Evolutionary conservation across 352 stramenopile genomes (phyloP).

Genomic region (Thalassiosira mediterranea): DNA sequence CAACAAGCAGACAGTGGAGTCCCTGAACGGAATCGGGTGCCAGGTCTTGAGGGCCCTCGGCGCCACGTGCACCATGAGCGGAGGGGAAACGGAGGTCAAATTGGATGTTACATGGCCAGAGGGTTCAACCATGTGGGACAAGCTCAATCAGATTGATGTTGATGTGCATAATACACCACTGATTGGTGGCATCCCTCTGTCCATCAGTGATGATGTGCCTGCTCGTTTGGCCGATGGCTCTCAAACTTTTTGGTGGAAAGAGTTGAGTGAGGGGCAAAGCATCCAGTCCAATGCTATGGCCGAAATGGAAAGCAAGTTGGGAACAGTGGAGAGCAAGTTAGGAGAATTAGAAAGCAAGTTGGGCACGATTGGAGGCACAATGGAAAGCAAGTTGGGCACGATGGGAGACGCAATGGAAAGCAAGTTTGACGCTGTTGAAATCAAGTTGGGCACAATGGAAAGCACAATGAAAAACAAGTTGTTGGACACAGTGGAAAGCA

Average conservation of each 20-base stretch:
- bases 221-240: too few species aligned
- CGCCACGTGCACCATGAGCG: background rate
- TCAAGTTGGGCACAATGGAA: conserved; percentile 51
- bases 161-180: background rate
- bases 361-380: background rate
- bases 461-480: conserved; percentile 11
- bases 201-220: background rate
- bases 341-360: too few species aligned
- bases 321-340: conserved; percentile 10
- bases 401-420: background rate
- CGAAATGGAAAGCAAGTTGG: conserved; percentile 55
- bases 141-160: background rate
- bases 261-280: background rate
- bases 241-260: background rate
- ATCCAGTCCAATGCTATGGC: background rate
- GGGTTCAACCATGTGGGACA: background rate
- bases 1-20: background rate
- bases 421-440: background rate
- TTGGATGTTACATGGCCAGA: background rate
- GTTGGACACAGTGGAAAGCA: background rate
- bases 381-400: too few species aligned
- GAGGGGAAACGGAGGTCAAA: background rate
- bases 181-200: too few species aligned
- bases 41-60: background rate
- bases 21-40: background rate